Conservation (phyloP, 306 rosid species). For the Prunus mume region DNA sequence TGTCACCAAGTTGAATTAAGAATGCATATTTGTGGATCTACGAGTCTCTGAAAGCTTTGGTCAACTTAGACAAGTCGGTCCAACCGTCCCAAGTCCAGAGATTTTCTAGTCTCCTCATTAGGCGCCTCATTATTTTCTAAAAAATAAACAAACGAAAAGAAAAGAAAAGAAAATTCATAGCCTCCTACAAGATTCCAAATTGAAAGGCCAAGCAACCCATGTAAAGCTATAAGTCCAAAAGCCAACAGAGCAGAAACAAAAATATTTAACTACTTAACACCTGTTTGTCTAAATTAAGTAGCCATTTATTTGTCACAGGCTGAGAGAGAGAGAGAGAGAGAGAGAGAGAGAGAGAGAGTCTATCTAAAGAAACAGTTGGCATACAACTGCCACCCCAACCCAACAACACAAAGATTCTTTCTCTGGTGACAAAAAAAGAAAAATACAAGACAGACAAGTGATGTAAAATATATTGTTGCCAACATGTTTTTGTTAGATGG, state of each 20-base stretch:
- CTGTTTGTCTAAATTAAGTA: neutral
- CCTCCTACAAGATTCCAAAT: conserved; percentile 11
- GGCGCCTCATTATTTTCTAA: neutral
- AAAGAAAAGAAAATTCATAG: neutral
- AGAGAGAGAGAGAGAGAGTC: neutral
- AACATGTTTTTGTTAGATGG: neutral
- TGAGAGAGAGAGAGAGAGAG: neutral
- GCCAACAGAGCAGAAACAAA: neutral
- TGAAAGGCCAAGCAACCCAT: conserved; percentile 13
- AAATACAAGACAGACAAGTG: conserved; percentile 3
- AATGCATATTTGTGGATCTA: neutral
- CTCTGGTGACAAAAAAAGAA: neutral
- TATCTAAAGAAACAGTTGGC: conserved; percentile 19
- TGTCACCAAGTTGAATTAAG: neutral
- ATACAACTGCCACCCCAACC: conserved; percentile 20
- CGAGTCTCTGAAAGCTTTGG: neutral
- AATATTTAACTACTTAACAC: neutral
- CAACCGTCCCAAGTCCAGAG: neutral
- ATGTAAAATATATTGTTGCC: neutral
- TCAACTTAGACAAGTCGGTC: conserved; percentile 3
- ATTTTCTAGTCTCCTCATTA: neutral
- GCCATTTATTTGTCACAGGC: neutral
- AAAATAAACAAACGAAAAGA: neutral
- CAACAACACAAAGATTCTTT: neutral
- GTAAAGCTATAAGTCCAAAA: neutral